Conservation (phyloP, 2,329 filamentous ascomycete genomes). For the Thelonectria olida region DNA sequence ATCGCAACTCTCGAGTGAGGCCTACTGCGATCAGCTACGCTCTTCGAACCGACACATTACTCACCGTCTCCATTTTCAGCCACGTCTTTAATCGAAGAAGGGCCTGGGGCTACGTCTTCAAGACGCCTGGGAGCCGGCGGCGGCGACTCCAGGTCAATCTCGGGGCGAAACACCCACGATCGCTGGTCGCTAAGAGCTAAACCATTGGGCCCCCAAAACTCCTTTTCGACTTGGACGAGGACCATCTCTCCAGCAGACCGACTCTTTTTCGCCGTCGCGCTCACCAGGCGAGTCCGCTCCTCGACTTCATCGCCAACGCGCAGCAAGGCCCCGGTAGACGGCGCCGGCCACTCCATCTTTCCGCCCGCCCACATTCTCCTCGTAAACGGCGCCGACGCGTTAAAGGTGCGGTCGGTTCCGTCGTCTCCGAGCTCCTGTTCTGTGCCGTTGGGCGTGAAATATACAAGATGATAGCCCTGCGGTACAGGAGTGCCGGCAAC, state of each 20-base stretch:
- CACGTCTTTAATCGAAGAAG: slow-evolving; percentile 41
- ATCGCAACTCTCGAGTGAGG: slow-evolving; percentile 46
- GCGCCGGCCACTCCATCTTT: slow-evolving; percentile 59
- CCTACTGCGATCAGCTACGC: neutral
- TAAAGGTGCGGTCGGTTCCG: slow-evolving; percentile 69
- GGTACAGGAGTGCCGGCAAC: slow-evolving; percentile 60
- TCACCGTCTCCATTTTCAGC: slow-evolving; percentile 21
- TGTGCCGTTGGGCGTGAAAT: slow-evolving; percentile 67
- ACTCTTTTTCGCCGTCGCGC: slow-evolving; percentile 63
- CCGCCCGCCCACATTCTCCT: slow-evolving; percentile 76
- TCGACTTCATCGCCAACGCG: slow-evolving; percentile 63
- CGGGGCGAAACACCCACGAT: slow-evolving; percentile 57
- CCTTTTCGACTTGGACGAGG: slow-evolving; percentile 71
- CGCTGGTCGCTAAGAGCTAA: slow-evolving; percentile 64
- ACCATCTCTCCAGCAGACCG: slow-evolving; percentile 68
- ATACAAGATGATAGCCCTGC: slow-evolving; percentile 69
- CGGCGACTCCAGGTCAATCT: slow-evolving; percentile 36
- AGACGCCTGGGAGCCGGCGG: slow-evolving; percentile 31
- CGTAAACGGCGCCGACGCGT: slow-evolving; percentile 67
- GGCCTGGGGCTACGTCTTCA: slow-evolving; percentile 24
- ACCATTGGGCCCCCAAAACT: slow-evolving; percentile 61
- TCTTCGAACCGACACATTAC: neutral
- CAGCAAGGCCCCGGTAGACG: slow-evolving; percentile 41
- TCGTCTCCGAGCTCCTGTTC: slow-evolving; percentile 66
- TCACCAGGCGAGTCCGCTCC: slow-evolving; percentile 65